Base-by-base conservation (phyloP, 257 asterid species). In the Ehretia macrophylla region DNA sequence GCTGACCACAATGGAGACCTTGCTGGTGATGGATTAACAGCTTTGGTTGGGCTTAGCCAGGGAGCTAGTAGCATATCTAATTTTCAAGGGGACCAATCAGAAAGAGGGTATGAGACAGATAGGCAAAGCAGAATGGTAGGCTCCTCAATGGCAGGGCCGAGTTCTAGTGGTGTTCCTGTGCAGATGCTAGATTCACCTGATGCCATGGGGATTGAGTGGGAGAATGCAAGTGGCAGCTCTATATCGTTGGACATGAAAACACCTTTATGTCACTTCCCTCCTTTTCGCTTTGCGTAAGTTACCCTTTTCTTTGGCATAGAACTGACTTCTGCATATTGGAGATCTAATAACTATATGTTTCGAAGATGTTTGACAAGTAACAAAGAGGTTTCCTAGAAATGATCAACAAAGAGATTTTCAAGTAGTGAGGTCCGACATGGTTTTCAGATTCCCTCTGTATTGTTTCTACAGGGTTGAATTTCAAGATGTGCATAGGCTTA, bases 201-300 rank as follows among this genome's bases (percentile, higher is more conserved):
- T 67, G 63, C 78, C 63, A 64, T 70, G 64, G 95, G 83, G 68
- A 68, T 67, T 58, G 94, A 83, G 69, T 92, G 96, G 99, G 88
- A 83, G 73, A 84, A 73, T 72, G 72, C 75, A 63, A 80, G 66
- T 63, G 79, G 74, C 60, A 79, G 75, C 69, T 77, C 88, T 58
- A 92, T 92, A 75, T 85, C 94, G 17, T 64, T 92, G 91, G 99
- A 92, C 77, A 70, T 84, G 73, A 92, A 83, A 74, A 92, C 97
- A 27, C 99, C 99, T 72, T 72, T 92, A 82, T 84, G 79, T 68
- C 97, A 88, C 66, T 92, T 88, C 67, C 96, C 99, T 23, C 97
- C 99, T 35, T 85, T 92, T 64, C 99, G 97, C 62, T 92, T 92
- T 67, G 90, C 84, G 99, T 92, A 79, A 86, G 99, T 73, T 20